Evolutionary conservation across 108 stramenopile species (phyloP), one percentile per base, ranked within the genome.

Genomic region (Pseudonitzschia pungens): DNA sequence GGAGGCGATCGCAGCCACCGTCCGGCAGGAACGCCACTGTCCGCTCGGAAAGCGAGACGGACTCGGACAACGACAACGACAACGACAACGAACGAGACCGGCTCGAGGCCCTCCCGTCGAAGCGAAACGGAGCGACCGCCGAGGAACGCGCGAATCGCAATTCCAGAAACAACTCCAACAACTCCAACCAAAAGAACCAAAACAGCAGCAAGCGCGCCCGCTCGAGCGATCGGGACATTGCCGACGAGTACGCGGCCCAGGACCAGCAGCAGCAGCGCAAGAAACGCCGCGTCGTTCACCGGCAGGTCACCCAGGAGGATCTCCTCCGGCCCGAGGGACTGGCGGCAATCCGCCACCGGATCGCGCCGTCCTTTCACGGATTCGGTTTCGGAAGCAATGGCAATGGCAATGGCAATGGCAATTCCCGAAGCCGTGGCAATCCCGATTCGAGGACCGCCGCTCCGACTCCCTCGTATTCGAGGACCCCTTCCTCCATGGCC

Each of bases 91-190:
- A 69, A 6, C 45, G 65, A 51, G 31, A 59, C 33, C 43, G 87
- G 52, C 14, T 40, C 72, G 88, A 92, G 69, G 86, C 79, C 18
- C 72, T 68, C 5, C 74, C 87, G 65, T 88, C 86, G 24, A 72
- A 71, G 32, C 72, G 71, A 59, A 59, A 89, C 71, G 86, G 88
- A 41, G 88, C 89, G 73, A 81, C 83, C 0, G 55, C 56, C 14
- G 83, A 85, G 18, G 82, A 48, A 42, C 65, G 55, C 14, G 0
- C 20, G n/a, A 31, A 36, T 5, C 36, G 36, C 4, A 36, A 36
- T 5, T 6, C n/a, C n/a, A n/a, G 6, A 36, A 36, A 2, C 36
- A 36, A 36, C 36, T 16, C 29, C 5, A 71, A 51, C 50, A 77
- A 45, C 43, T 48, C 24, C 56, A 71, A 52, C 32, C 40, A 55